These are phyloP conservation scores for Yamadazyma pseudoaaseri DNA, from an alignment of 1,139 yeast genomes.

Conservation along the genomic window DNA sequence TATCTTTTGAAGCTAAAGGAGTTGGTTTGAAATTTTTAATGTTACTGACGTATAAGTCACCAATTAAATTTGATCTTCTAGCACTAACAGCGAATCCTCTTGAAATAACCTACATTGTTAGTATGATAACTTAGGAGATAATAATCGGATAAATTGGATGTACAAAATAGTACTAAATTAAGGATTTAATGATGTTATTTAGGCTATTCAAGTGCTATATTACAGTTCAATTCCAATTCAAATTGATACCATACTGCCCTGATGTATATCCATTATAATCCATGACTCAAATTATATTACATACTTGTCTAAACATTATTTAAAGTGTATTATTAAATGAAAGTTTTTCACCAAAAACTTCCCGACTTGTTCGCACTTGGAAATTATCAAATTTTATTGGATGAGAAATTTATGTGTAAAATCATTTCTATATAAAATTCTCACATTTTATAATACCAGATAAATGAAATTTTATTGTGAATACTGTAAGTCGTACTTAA, in stretches of 20 bases:
- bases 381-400: slow-evolving; percentile 9
- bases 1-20: slow-evolving; percentile 68
- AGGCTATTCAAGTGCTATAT: too few species aligned
- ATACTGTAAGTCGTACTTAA: slow-evolving; percentile 80
- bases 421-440: not conserved
- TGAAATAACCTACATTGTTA: slow-evolving; percentile 29
- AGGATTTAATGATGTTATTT: too few species aligned
- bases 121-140: too few species aligned
- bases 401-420: slow-evolving; percentile 2
- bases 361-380: slow-evolving; percentile 12
- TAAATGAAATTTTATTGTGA: slow-evolving; percentile 70
- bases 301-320: slow-evolving; percentile 19
- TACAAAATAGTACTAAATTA: too few species aligned
- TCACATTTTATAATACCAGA: not conserved
- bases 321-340: slow-evolving; percentile 3
- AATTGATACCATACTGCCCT: not conserved
- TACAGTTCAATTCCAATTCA: too few species aligned
- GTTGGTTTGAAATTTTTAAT: slow-evolving; percentile 87
- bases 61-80: slow-evolving; percentile 60
- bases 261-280: too few species aligned
- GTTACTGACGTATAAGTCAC: slow-evolving; percentile 85
- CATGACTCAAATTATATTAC: too few species aligned
- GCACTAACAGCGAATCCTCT: slow-evolving; percentile 49
- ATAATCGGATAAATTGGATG: too few species aligned
- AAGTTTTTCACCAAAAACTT: slow-evolving; percentile 5